phyloP scores from a whole-genome alignment of 2,329 filamentous ascomycete genomes.

The Myriangium duriaei region DNA sequence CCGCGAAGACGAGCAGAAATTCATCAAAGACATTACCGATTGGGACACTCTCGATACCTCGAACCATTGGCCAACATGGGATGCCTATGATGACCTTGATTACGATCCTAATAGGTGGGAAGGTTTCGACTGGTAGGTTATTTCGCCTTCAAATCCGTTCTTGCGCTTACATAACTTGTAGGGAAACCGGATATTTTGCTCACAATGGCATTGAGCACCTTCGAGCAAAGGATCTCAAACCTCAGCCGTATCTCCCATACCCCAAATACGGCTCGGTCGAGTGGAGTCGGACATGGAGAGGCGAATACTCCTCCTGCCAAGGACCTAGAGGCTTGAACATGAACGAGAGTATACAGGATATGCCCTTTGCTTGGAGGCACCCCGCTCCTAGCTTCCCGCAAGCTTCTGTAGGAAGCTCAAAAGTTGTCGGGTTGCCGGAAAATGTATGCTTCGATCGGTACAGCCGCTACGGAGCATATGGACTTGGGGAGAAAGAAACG shows the following conservation, averaged over 20 bases:
- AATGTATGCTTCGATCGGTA: conserved; percentile 55
- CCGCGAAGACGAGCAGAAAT: conserved; percentile 16
- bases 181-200: conserved; percentile 29
- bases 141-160: not conserved
- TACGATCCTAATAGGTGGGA: conserved; percentile 39
- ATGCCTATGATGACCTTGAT: conserved; percentile 28
- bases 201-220: conserved; percentile 21
- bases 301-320: conserved; percentile 50
- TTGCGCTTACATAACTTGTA: conserved; percentile 10
- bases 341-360: conserved; percentile 47
- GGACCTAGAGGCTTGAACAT: conserved; percentile 43
- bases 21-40: conserved; percentile 30
- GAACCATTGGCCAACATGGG: conserved; percentile 34
- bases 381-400: conserved; percentile 46
- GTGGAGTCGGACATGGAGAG: conserved; percentile 47
- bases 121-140: conserved; percentile 26
- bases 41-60: conserved; percentile 27
- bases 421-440: conserved; percentile 47
- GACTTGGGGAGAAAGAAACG: conserved; percentile 34
- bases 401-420: conserved; percentile 51
- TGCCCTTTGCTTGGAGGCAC: conserved; percentile 49
- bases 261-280: conserved; percentile 52
- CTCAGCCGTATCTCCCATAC: conserved; percentile 56
- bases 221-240: conserved; percentile 21
- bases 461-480: conserved; percentile 42